These are phyloP conservation scores for Elaeis oleifera DNA, from an alignment of 202 grass and related monocot genomes.

Conservation along the genomic window DNA sequence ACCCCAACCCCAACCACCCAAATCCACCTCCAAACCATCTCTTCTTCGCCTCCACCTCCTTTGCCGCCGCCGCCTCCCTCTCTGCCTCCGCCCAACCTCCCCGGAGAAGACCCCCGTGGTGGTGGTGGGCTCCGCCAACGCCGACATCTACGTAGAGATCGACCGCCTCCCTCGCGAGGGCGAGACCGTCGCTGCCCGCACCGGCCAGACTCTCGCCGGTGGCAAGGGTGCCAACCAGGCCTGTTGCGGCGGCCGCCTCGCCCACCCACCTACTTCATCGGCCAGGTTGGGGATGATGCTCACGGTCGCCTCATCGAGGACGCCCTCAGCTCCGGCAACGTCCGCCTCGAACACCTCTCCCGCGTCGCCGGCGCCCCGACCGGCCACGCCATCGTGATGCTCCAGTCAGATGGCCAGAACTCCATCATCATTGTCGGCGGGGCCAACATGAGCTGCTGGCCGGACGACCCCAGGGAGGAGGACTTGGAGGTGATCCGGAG, in stretches of 20 bases:
- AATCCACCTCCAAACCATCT: constrained; percentile 20
- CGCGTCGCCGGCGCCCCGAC: constrained; percentile 41
- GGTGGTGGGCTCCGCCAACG: constrained; percentile 90
- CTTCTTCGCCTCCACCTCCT: constrained; percentile 41
- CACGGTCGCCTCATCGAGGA: constrained; percentile 77
- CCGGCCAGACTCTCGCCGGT: constrained; percentile 55
- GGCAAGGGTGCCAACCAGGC: constrained; percentile 97
- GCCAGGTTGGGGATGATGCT: constrained; percentile 69
- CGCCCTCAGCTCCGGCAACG: constrained; percentile 48
- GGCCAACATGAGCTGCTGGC: constrained; percentile 91
- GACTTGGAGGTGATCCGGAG: constrained; percentile 62
- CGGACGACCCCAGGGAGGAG: constrained; percentile 35
- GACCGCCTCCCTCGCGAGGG: constrained; percentile 64
- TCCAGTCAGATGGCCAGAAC: constrained; percentile 84
- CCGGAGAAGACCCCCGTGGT: constrained; percentile 40
- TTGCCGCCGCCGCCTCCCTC: not conserved
- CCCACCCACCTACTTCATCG: constrained; percentile 68
- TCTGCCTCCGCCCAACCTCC: not conserved
- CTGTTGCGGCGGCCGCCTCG: constrained; percentile 69
- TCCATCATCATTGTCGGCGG: constrained; percentile 94
- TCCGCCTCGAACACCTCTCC: constrained; percentile 52
- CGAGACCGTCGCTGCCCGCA: constrained; percentile 59
- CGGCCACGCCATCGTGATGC: constrained; percentile 92
- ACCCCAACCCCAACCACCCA: not conserved
- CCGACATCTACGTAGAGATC: constrained; percentile 96